Base-by-base conservation (phyloP, 345 rosid genomes). In the Carallia pectinifolia region DNA sequence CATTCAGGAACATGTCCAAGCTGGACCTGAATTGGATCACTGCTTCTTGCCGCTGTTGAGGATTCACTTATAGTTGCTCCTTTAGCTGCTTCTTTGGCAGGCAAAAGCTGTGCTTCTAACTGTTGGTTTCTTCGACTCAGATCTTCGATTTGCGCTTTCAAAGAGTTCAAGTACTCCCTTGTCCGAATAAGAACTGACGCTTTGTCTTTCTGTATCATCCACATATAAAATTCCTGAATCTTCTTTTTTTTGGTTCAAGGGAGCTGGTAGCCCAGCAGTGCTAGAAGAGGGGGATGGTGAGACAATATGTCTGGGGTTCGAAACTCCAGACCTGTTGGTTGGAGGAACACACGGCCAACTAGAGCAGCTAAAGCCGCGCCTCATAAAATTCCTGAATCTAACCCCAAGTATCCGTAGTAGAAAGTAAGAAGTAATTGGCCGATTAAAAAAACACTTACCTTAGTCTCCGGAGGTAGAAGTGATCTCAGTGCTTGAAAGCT, bases 381-480 rank as follows among this genome's bases (percentile, higher is more conserved):
- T 23, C 23, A 9, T 40, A 10, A 40, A 44, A 44, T 44, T 44
- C 50, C 50, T 44, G 16, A 44, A 44, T 44, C 50, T 44, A 44
- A 44, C 50, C 10, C 17, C 3, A 40, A 3, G 16, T 44, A 15
- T 12, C 12, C 50, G 3, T 44, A 44, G 50, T 4, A 44, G 3
- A 15, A 44, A 44, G 12, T 40, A 40, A 40, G 2, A 40, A 9
- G 50, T 12, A 44, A 44, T 44, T 44, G 50, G 50, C 5, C 2
- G 16, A 16, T 23, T 23, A 23, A 23, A 23, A 23, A 23, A 23
- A 23, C 23, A 23, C 23, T 23, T 78, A 88, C 97, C 93, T 94
- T 94, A 50, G 98, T 70, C 62, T 88, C 91, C 0, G 86, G 86
- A 54, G 98, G 97, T 73, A 94, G 97, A 23, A 94, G 82, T 33